These are phyloP conservation scores for Trypanosoma theileri DNA, from an alignment of 208 protist species.

Conservation along the genomic window DNA sequence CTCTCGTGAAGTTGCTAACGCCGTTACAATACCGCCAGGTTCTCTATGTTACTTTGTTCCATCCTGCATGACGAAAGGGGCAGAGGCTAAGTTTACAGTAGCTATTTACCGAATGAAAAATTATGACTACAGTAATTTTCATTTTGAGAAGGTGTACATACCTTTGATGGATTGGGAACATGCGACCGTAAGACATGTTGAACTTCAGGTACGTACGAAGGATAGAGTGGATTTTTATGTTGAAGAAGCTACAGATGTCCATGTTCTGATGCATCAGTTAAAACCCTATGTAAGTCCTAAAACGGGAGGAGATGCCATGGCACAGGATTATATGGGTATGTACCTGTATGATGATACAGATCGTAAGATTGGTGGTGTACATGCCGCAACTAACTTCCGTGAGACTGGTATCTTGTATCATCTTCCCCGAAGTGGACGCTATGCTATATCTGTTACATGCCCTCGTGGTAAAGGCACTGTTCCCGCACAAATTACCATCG, in stretches of 20 bases:
- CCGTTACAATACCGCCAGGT: constrained; percentile 29
- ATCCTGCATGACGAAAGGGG: constrained; percentile 30
- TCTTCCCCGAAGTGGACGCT: constrained; percentile 34
- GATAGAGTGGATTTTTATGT: constrained; percentile 38
- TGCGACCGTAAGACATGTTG: constrained; percentile 5
- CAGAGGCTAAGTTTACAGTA: constrained; percentile 29
- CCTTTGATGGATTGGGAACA: constrained; percentile 34
- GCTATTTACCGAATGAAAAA: constrained; percentile 25
- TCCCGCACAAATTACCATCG: constrained; percentile 33
- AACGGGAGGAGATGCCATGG: constrained; percentile 33
- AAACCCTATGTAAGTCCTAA: constrained; percentile 32
- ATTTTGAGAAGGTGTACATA: constrained; percentile 22
- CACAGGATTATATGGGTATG: constrained; percentile 36
- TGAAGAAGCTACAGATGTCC: constrained; percentile 24
- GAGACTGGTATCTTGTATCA: constrained; percentile 28
- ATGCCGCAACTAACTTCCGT: constrained; percentile 36
- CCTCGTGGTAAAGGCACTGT: constrained; percentile 23
- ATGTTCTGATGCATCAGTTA: constrained; percentile 35
- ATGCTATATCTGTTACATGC: constrained; percentile 37
- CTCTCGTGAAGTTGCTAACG: constrained; percentile 32
- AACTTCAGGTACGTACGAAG: constrained; percentile 26
- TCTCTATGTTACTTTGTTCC: constrained; percentile 43
- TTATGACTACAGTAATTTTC: constrained; percentile 18
- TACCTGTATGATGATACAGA: constrained; percentile 41
- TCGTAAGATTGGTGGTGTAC: constrained; percentile 34